Evolutionary conservation across 352 stramenopile species (phyloP), one percentile per base, ranked within the genome.

Genomic region (Pythium phragmitis): DNA sequence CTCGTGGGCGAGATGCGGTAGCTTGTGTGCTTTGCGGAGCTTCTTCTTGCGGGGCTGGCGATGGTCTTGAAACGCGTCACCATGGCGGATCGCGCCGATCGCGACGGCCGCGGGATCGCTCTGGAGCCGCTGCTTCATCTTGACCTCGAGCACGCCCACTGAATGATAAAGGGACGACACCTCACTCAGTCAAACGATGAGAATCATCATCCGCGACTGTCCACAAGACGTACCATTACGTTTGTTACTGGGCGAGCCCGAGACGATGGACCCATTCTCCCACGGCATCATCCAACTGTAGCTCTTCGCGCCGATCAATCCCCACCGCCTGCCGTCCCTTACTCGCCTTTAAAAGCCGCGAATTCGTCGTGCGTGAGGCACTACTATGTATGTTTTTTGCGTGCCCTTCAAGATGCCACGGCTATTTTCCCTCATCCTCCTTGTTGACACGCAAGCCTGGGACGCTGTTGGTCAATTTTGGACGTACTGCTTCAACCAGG

Each of bases 81-180:
- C 16, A 41, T 30, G 54, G 42, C 72, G 70, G 34, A 84, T 26
- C 16, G 69, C 69, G 4, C 79, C 79, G 48, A 90, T 76, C 1
- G 81, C 79, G 14, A 88, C 72, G 13, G 81, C 68, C 17, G 70
- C 67, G 16, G 69, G 68, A 34, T 90, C 79, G 50, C 68, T 63
- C 19, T 82, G 69, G 41, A 90, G 71, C 8, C 81, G 77, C 37
- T 87, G 72, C 66, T 80, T 84, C 68, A 90, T 86, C 69, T 88
- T 88, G 52, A 87, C 75, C 54, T 90, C 81, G 45, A 90, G 68
- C 4, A 90, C 63, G 2, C 79, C 81, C 0, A 76, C 81, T 88
- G 14, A 3, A 48, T 14, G 21, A 28, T 4, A 42, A 12, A 59
- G 19, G 57, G 14, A 41, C 11, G 16, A 17, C 7, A 33, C n/a